These are phyloP conservation scores for Cetraspora pellucida DNA, from an alignment of 192 early-diverging fungal species.

Conservation along the genomic window DNA sequence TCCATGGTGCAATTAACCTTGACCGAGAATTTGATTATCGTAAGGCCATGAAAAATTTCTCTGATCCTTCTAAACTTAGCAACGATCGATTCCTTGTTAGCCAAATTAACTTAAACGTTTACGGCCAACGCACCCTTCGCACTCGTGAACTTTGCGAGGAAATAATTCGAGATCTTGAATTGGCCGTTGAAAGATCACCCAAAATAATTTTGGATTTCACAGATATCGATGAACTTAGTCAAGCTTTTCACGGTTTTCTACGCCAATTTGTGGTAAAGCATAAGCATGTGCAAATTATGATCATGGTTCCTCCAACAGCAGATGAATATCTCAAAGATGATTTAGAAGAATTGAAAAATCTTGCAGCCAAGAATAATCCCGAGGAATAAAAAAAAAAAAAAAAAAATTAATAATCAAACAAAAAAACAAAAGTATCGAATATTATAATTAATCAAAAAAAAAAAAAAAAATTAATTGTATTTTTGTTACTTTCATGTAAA, in stretches of 20 bases:
- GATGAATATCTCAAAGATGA: constrained; percentile 30
- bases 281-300: constrained; percentile 23
- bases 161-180: constrained; percentile 31
- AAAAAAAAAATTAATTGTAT: not conserved
- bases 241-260: constrained; percentile 33
- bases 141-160: constrained; percentile 35
- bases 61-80: constrained; percentile 10
- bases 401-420: not conserved
- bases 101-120: constrained; percentile 18
- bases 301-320: constrained; percentile 26
- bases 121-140: constrained; percentile 23
- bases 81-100: constrained; percentile 30
- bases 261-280: constrained; percentile 13
- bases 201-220: constrained; percentile 32
- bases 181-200: constrained; percentile 25
- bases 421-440: no score
- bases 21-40: constrained; percentile 34
- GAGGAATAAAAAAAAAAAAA: not conserved
- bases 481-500: not conserved
- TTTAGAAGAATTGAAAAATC: constrained; percentile 23
- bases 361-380: constrained; percentile 13
- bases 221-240: constrained; percentile 23
- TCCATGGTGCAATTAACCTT: constrained; percentile 28
- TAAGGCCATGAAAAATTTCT: constrained; percentile 28
- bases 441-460: no score